These are phyloP conservation scores for Penicillium manginii DNA, from an alignment of 495 filamentous ascomycete genomes.

Conservation along the genomic window DNA sequence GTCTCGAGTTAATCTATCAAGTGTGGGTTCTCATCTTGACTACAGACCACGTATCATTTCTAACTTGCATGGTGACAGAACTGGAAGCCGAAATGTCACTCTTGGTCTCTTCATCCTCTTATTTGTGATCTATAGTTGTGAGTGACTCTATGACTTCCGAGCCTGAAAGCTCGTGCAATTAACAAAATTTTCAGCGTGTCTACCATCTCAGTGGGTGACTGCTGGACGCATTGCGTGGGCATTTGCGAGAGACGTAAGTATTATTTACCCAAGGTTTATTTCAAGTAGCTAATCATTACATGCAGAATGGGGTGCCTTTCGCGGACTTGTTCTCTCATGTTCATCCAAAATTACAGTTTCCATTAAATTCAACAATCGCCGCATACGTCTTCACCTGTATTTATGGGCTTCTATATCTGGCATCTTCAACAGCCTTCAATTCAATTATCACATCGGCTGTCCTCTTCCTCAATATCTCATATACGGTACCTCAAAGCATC, in stretches of 20 bases:
- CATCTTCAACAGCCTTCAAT: conserved; percentile 46
- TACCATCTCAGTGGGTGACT: conserved; percentile 32
- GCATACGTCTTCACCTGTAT: conserved; percentile 31
- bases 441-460: conserved; percentile 44
- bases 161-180: not conserved
- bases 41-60: not conserved
- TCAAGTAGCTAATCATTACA: not conserved
- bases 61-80: not conserved
- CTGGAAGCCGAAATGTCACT: not conserved
- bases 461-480: conserved; percentile 35
- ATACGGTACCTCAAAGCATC: conserved; percentile 40
- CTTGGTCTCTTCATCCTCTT: too few relatives aligned
- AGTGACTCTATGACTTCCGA: too few relatives aligned
- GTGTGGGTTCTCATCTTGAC: not conserved
- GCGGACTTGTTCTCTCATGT: conserved; percentile 31
- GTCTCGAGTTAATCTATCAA: conserved; percentile 6
- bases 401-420: conserved; percentile 46
- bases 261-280: not conserved
- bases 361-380: conserved; percentile 33
- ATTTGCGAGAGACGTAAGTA: conserved; percentile 37
- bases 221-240: conserved; percentile 43
- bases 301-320: conserved; percentile 8
- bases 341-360: conserved; percentile 24
- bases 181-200: not conserved
- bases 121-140: too few relatives aligned